Evolutionary conservation across 495 filamentous ascomycete species (phyloP).

Genomic region (Cladorrhinum samala): DNA sequence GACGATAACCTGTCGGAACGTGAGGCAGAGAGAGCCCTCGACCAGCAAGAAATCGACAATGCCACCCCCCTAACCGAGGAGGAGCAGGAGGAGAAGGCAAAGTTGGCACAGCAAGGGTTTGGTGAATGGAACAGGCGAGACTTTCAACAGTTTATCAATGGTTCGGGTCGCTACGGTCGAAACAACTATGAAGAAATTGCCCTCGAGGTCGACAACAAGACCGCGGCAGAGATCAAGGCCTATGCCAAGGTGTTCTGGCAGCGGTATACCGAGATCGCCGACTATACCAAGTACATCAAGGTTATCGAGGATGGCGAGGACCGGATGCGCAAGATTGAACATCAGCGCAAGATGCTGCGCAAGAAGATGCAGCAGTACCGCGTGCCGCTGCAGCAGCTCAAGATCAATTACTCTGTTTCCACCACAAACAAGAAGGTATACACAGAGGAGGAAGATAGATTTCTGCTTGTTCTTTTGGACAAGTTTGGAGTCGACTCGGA

Average conservation of each 20-base stretch:
- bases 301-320: conserved; percentile 91
- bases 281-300: conserved; percentile 78
- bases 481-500: conserved; percentile 83
- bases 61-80: conserved; percentile 83
- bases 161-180: conserved; percentile 85
- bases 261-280: conserved; percentile 77
- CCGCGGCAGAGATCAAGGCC: conserved; percentile 70
- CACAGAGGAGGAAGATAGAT: conserved; percentile 96
- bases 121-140: conserved; percentile 92
- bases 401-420: conserved; percentile 96
- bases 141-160: conserved; percentile 96
- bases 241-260: conserved; percentile 96
- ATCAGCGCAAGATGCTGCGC: conserved; percentile 87
- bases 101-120: conserved; percentile 78
- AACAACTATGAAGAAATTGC: conserved; percentile 77
- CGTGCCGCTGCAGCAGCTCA: conserved; percentile 92
- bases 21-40: conserved; percentile 78
- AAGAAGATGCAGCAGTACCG: conserved; percentile 96
- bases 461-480: conserved; percentile 89
- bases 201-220: conserved; percentile 87
- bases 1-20: conserved; percentile 79
- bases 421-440: conserved; percentile 99
- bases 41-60: conserved; percentile 89
- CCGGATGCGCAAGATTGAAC: conserved; percentile 76
- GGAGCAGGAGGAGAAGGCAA: conserved; percentile 76